These are phyloP conservation scores for Cryptosporidium canis DNA, from an alignment of 169 alveolate species.

Conservation along the genomic window DNA sequence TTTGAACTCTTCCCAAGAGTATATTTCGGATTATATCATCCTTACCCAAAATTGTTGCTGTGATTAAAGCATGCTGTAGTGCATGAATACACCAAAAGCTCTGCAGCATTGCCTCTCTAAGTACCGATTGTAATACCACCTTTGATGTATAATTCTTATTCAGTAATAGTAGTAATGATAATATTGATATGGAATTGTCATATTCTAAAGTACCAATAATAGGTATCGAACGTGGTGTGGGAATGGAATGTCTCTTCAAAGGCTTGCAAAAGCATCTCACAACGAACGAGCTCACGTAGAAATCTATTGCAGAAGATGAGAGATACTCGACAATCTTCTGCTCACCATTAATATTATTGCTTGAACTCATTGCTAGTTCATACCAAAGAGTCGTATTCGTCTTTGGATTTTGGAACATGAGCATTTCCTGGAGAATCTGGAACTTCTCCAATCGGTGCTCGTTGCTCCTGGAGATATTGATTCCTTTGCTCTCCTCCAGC, in stretches of 20 bases:
- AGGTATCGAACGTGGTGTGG: slow-evolving; percentile 63
- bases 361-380: slow-evolving; percentile 19
- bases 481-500: neutral
- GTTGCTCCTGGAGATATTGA: neutral
- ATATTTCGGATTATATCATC: slow-evolving; percentile 33
- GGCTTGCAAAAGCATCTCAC: slow-evolving; percentile 60
- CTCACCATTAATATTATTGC: slow-evolving; percentile 14
- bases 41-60: slow-evolving; percentile 62
- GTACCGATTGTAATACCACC: slow-evolving; percentile 43
- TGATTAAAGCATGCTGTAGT: slow-evolving; percentile 56
- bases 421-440: slow-evolving; percentile 42
- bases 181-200: slow-evolving; percentile 24
- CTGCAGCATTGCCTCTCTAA: slow-evolving; percentile 68
- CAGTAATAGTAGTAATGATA: slow-evolving; percentile 17
- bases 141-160: slow-evolving; percentile 40
- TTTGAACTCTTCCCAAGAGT: slow-evolving; percentile 47
- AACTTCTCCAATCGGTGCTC: neutral
- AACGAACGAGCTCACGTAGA: neutral
- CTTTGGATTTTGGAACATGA: slow-evolving; percentile 38
- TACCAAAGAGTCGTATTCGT: slow-evolving; percentile 67
- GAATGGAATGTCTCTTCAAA: slow-evolving; percentile 1
- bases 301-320: slow-evolving; percentile 40
- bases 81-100: slow-evolving; percentile 71
- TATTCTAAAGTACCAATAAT: slow-evolving; percentile 51
- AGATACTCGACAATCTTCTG: slow-evolving; percentile 40